Conservation (phyloP, 2,329 filamentous ascomycete genomes). For the Sphaerulina populicola region DNA sequence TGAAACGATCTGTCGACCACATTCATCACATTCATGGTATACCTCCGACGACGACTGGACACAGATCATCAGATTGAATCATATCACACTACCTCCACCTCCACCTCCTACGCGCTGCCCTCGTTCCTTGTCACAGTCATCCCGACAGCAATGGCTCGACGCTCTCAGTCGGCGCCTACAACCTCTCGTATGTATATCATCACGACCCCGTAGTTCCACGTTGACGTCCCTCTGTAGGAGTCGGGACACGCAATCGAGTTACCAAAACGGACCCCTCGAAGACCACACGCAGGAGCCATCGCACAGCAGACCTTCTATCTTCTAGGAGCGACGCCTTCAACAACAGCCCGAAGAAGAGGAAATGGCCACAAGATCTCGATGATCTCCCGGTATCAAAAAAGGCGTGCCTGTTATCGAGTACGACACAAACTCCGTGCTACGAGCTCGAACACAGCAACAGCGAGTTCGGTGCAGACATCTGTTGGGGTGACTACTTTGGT, state of each 20-base stretch:
- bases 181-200: too few relatives aligned
- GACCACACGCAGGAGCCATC: neutral
- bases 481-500: slow-evolving; percentile 9
- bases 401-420: neutral
- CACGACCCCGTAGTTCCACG: too few relatives aligned
- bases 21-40: too few relatives aligned
- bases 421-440: neutral
- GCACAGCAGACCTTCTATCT: neutral
- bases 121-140: too few relatives aligned
- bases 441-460: neutral
- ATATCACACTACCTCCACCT: too few relatives aligned
- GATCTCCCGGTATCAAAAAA: neutral
- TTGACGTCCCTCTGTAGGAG: too few relatives aligned
- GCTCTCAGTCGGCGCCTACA: too few relatives aligned
- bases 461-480: slow-evolving; percentile 4
- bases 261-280: neutral
- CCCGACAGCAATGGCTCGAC: too few relatives aligned
- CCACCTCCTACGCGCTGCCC: too few relatives aligned
- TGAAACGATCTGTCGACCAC: too few relatives aligned
- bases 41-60: too few relatives aligned
- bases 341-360: neutral
- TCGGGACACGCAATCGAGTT: neutral
- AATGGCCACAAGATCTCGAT: neutral
- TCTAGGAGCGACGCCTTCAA: neutral
- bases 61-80: too few relatives aligned